Evolutionary conservation across 805 yeast genomes (phyloP).

Genomic region (Kazachstania viticola): DNA sequence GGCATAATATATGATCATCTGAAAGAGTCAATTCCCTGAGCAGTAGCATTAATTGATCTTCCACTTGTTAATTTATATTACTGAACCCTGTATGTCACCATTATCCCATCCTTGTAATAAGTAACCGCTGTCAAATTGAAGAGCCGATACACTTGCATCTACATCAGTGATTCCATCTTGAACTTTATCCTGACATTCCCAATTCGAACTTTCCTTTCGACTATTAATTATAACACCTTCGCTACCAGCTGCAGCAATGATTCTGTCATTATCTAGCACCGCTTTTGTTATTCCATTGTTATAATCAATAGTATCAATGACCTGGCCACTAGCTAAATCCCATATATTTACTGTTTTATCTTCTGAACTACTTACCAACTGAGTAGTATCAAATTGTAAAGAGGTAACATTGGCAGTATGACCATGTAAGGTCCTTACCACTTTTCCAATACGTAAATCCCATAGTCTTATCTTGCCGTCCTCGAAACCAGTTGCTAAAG

Average conservation of each 20-base stretch:
- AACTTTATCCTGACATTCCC: too few species aligned
- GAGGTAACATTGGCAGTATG: constrained; percentile 60
- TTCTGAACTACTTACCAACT: constrained; percentile 49
- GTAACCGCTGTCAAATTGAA: constrained; percentile 53
- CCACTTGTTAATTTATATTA: too few species aligned
- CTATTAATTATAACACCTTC: too few species aligned
- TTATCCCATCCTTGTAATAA: constrained; percentile 50
- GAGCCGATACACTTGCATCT: constrained; percentile 55
- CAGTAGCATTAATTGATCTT: too few species aligned
- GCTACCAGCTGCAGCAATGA: constrained; percentile 45
- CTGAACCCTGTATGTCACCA: constrained; percentile 59
- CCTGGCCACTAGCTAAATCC: constrained; percentile 60
- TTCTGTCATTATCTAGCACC: constrained; percentile 45
- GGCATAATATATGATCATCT: too few species aligned
- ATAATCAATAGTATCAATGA: constrained; percentile 49
- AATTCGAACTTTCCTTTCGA: too few species aligned
- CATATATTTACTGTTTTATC: constrained; percentile 56
- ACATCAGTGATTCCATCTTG: too few species aligned
- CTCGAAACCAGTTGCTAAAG: constrained; percentile 65
- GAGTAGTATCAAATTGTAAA: constrained; percentile 52
- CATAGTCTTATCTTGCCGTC: constrained; percentile 67
- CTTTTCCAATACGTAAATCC: constrained; percentile 65
- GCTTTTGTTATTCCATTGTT: constrained; percentile 43
- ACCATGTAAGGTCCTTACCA: constrained; percentile 47
- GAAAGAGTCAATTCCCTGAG: too few species aligned